phyloP scores from a whole-genome alignment of 108 stramenopile genomes.

The Schizochytrium sp. region DNA sequence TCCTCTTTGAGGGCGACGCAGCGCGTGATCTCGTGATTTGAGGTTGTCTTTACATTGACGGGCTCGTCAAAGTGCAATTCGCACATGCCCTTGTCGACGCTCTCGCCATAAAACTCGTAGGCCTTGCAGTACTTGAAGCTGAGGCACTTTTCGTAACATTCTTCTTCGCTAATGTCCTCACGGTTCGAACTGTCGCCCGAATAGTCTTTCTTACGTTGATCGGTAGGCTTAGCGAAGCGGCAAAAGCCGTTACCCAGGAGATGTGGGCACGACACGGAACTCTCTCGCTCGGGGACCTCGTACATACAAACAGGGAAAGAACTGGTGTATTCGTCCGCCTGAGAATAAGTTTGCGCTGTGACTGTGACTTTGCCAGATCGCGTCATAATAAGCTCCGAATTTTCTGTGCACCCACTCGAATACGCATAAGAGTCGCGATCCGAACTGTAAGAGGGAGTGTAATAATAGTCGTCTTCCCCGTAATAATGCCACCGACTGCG shows the following conservation, averaged over 20 bases:
- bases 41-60: background rate
- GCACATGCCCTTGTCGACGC: background rate
- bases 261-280: background rate
- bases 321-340: no score
- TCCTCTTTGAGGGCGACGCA: no score
- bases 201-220: background rate
- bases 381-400: no score
- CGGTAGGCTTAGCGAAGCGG: background rate
- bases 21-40: no score
- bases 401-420: no score
- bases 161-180: background rate
- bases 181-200: background rate
- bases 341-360: no score
- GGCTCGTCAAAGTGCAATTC: background rate
- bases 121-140: background rate
- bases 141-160: background rate
- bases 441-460: no score
- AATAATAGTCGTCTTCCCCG: no score
- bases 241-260: background rate
- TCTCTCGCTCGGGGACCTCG: background rate
- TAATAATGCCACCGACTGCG: no score
- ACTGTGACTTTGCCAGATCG: no score
- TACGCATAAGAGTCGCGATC: no score
- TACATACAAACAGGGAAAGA: background rate
- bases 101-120: background rate